Evolutionary conservation across 768 basidiomycete species (phyloP).

Genomic region (Trichaptum fuscoviolaceum): DNA sequence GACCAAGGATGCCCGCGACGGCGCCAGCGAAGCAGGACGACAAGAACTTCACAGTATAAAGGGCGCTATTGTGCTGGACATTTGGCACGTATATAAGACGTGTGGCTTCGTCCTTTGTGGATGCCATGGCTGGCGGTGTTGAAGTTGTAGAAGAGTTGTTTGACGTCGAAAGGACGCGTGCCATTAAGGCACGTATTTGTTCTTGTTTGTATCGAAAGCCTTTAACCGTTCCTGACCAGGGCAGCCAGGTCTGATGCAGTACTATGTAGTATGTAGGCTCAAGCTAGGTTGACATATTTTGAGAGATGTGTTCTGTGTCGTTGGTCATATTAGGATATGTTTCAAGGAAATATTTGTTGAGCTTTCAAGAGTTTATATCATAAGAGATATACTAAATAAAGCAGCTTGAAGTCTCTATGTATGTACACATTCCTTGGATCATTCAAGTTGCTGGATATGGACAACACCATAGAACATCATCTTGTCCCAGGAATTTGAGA

Average conservation of each 20-base stretch:
- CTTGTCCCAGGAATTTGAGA: background rate
- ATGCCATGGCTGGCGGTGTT: constrained; percentile 15
- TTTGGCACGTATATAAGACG: constrained; percentile 67
- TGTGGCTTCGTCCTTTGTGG: constrained; percentile 41
- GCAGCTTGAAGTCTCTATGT: too few relatives aligned
- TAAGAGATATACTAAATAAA: too few relatives aligned
- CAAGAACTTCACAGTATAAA: constrained; percentile 70
- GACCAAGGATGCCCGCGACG: constrained; percentile 82
- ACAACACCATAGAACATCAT: background rate
- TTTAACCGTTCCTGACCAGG: background rate
- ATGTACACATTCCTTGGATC: background rate
- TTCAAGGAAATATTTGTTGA: too few relatives aligned
- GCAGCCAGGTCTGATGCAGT: too few relatives aligned
- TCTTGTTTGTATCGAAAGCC: background rate
- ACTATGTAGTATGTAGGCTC: too few relatives aligned
- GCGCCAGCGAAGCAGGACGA: constrained; percentile 84
- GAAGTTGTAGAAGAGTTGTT: background rate
- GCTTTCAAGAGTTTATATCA: too few relatives aligned
- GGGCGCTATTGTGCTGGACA: constrained; percentile 53
- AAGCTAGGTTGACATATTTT: too few relatives aligned
- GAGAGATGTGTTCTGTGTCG: too few relatives aligned
- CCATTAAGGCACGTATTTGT: background rate
- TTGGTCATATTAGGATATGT: too few relatives aligned
- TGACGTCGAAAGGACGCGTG: background rate
- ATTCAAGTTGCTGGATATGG: background rate